phyloP scores from a whole-genome alignment of 1,284 basidiomycete species.

The Fereydounia khargensis region DNA sequence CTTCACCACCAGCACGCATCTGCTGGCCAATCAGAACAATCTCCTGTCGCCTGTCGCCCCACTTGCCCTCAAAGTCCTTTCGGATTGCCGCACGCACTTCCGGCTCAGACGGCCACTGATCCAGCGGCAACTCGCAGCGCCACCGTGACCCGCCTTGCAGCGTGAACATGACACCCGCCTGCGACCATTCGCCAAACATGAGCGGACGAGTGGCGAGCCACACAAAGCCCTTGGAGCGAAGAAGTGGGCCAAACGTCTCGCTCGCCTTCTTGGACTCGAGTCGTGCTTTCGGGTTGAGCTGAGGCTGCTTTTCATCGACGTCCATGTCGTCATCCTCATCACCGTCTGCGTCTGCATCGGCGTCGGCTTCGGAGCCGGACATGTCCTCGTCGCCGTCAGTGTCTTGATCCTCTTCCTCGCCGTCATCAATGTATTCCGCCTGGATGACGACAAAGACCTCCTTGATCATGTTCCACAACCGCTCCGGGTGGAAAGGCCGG shows the following conservation, averaged over 20 bases:
- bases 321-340: conserved; percentile 32
- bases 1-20: conserved; percentile 48
- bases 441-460: conserved; percentile 59
- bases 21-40: conserved; percentile 58
- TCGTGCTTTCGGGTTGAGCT: conserved; percentile 59
- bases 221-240: conserved; percentile 61
- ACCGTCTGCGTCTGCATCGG: conserved; percentile 3
- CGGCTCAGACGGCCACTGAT: conserved; percentile 58
- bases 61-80: conserved; percentile 59
- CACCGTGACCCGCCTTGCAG: conserved; percentile 59
- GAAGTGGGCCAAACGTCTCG: conserved; percentile 57
- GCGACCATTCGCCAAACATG: conserved; percentile 60
- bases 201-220: conserved; percentile 57
- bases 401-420: conserved; percentile 23
- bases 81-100: conserved; percentile 58
- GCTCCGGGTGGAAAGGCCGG: conserved; percentile 60
- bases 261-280: conserved; percentile 58
- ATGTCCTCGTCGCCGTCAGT: conserved; percentile 18
- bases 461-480: conserved; percentile 60
- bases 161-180: conserved; percentile 60
- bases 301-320: conserved; percentile 54
- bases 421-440: conserved; percentile 56
- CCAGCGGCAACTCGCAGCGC: conserved; percentile 58
- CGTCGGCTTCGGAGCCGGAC: conserved; percentile 3
- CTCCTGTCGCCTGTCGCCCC: conserved; percentile 61